Conservation (phyloP, 495 filamentous ascomycete species). For the Aspergillus bridgeri region DNA sequence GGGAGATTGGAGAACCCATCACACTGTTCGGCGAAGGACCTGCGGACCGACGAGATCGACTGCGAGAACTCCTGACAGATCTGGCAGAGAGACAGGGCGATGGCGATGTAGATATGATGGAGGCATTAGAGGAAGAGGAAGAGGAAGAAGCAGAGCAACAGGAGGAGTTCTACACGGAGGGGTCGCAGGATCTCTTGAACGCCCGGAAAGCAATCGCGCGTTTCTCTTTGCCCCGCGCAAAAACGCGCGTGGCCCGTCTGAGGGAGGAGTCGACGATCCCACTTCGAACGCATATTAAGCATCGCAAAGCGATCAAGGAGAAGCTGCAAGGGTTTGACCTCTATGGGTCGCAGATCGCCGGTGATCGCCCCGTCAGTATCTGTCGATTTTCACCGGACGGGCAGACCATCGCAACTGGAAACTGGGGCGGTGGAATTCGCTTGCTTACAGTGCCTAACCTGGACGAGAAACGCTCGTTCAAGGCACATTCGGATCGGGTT, state of each 20-base stretch:
- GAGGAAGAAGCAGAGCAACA: constrained; percentile 71
- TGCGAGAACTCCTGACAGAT: constrained; percentile 75
- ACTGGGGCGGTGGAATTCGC: constrained; percentile 85
- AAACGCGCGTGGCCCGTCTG: constrained; percentile 69
- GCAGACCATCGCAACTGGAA: constrained; percentile 79
- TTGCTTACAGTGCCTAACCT: constrained; percentile 80
- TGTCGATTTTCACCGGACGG: constrained; percentile 86
- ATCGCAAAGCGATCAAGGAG: constrained; percentile 86
- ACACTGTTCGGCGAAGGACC: constrained; percentile 94
- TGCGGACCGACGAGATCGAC: constrained; percentile 77
- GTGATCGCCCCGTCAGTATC: constrained; percentile 85
- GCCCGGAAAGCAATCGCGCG: constrained; percentile 78
- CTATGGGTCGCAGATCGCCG: constrained; percentile 87
- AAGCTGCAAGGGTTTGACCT: constrained; percentile 78
- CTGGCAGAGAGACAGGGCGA: constrained; percentile 65
- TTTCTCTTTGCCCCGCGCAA: constrained; percentile 82
- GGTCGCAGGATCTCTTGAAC: constrained; percentile 66
- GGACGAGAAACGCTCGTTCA: constrained; percentile 65
- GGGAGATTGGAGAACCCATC: constrained; percentile 85
- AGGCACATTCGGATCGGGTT: constrained; percentile 82
- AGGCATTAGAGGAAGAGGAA: constrained; percentile 33
- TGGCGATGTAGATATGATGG: constrained; percentile 63
- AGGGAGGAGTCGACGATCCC: constrained; percentile 77
- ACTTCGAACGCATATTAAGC: constrained; percentile 82
- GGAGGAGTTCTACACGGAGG: constrained; percentile 94